Evolutionary conservation across 495 filamentous ascomycete genomes (phyloP).

Genomic region (Margaritispora aquatica): DNA sequence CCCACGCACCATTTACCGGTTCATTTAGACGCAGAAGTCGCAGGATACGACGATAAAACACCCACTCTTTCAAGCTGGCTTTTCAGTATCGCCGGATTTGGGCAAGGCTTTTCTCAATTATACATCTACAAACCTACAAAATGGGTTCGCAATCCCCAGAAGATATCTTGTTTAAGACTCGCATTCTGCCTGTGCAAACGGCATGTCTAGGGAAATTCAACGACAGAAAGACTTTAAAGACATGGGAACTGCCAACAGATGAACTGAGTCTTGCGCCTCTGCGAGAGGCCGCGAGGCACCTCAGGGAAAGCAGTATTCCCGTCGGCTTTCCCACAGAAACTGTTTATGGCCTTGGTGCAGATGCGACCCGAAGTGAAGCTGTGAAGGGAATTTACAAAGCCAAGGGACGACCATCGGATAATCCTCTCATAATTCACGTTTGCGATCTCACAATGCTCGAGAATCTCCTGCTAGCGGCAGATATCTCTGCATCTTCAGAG

Average conservation of each 20-base stretch:
- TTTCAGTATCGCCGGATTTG: conserved; percentile 2
- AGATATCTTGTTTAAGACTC: conserved; percentile 8
- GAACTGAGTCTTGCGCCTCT: conserved; percentile 8
- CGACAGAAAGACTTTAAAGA: conserved; percentile 14
- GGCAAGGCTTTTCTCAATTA: background rate
- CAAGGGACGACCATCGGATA: conserved; percentile 87
- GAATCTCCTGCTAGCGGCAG: conserved; percentile 25
- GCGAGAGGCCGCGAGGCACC: conserved; percentile 17
- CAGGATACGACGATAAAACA: conserved; percentile 18
- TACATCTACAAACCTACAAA: background rate
- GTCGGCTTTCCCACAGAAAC: conserved; percentile 98
- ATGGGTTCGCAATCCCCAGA: conserved; percentile 11
- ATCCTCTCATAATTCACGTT: conserved; percentile 91
- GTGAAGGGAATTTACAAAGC: conserved; percentile 88
- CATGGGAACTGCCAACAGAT: conserved; percentile 18
- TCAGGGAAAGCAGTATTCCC: conserved; percentile 35
- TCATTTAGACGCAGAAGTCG: conserved; percentile 23
- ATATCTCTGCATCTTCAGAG: conserved; percentile 23
- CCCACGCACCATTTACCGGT: conserved; percentile 7
- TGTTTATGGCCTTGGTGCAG: conserved; percentile 92
- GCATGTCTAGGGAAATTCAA: conserved; percentile 15
- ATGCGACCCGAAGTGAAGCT: conserved; percentile 78
- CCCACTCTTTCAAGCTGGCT: conserved; percentile 17
- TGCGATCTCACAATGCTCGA: conserved; percentile 75
- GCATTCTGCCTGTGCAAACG: conserved; percentile 13